Evolutionary conservation across 2,329 filamentous ascomycete species (phyloP).

Genomic region (Macroventuria anomochaeta): DNA sequence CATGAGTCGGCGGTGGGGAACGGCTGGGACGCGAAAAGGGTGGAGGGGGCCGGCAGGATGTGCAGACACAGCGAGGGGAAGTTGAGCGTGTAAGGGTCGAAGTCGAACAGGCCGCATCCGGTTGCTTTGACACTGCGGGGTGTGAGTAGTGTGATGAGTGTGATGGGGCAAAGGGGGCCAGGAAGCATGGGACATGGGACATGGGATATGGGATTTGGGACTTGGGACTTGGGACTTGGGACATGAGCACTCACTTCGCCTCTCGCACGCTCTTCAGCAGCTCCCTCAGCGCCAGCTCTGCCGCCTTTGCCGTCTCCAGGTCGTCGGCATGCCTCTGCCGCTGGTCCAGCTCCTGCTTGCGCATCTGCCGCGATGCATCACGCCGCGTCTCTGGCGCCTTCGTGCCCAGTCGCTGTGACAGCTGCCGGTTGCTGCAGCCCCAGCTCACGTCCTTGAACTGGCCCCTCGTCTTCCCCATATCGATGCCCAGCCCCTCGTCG

Average conservation of each 20-base stretch:
- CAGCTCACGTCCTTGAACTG: slow-evolving; percentile 70
- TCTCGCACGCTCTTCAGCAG: slow-evolving; percentile 81
- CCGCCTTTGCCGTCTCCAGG: slow-evolving; percentile 78
- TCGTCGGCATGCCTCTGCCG: slow-evolving; percentile 70
- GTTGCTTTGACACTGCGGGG: slow-evolving; percentile 51
- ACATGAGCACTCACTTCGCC: slow-evolving; percentile 61
- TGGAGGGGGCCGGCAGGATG: slow-evolving; percentile 79
- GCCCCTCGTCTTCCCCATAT: slow-evolving; percentile 44
- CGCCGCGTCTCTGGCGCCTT: slow-evolving; percentile 53
- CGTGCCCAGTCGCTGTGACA: slow-evolving; percentile 53
- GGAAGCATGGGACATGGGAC: too few species aligned
- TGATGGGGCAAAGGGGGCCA: too few species aligned
- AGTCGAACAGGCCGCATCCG: slow-evolving; percentile 67
- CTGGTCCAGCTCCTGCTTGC: slow-evolving; percentile 68
- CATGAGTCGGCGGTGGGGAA: slow-evolving; percentile 80
- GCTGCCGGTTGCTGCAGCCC: slow-evolving; percentile 80
- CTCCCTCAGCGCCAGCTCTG: slow-evolving; percentile 84
- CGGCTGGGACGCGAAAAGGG: slow-evolving; percentile 80
- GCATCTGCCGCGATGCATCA: slow-evolving; percentile 43
- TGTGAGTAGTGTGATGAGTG: neutral
- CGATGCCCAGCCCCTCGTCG: slow-evolving; percentile 23
- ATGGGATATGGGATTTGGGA: too few species aligned
- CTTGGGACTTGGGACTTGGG: too few species aligned
- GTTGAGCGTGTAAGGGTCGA: slow-evolving; percentile 83
- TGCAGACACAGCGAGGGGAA: slow-evolving; percentile 86